These are phyloP conservation scores for Ilyonectria robusta DNA, from an alignment of 2,329 filamentous ascomycete genomes.

Conservation along the genomic window DNA sequence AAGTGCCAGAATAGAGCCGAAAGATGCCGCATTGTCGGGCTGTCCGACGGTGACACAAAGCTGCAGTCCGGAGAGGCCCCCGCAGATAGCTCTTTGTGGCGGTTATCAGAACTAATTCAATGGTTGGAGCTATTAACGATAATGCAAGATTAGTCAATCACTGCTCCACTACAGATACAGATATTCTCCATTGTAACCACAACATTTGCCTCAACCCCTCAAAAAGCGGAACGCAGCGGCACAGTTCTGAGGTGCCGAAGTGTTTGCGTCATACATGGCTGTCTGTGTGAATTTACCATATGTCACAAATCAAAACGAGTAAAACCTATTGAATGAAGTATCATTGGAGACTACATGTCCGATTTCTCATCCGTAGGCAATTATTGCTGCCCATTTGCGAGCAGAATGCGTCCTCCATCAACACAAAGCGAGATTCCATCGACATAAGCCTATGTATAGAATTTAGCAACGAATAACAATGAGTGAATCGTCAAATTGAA, in stretches of 20 bases:
- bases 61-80: background rate
- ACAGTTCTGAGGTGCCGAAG: too few species aligned
- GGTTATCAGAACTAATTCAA: background rate
- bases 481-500: background rate
- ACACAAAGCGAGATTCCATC: constrained; percentile 50
- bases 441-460: constrained; percentile 46
- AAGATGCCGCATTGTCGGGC: background rate
- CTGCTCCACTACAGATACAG: background rate
- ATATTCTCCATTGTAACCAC: too few species aligned
- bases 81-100: background rate
- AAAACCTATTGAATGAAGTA: too few species aligned
- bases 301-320: too few species aligned
- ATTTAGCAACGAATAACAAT: background rate
- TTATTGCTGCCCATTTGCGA: constrained; percentile 50
- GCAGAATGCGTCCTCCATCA: constrained; percentile 49
- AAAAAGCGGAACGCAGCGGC: too few species aligned
- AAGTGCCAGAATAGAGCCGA: background rate
- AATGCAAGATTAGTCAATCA: background rate
- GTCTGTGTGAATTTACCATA: too few species aligned
- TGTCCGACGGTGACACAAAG: background rate
- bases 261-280: too few species aligned
- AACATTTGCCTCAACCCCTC: too few species aligned
- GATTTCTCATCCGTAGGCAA: background rate
- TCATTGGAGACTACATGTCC: background rate
- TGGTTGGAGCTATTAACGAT: background rate